These are phyloP conservation scores for Annulohypoxylon maeteangense DNA, from an alignment of 495 filamentous ascomycete genomes.

Conservation along the genomic window DNA sequence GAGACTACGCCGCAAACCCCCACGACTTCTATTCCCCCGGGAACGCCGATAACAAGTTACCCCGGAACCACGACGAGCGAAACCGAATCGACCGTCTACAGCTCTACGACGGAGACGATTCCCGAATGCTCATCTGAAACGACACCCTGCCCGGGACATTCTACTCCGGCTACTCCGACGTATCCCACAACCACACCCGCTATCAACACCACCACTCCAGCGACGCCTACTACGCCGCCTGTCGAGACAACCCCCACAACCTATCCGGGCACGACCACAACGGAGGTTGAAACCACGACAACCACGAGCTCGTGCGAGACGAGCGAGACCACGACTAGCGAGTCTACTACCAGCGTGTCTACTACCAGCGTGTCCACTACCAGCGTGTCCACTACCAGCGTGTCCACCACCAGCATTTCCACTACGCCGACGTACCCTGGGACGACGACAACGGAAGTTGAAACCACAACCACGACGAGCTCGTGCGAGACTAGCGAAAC, in stretches of 20 bases:
- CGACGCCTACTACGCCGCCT: neutral
- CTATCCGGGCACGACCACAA: slow-evolving; percentile 8
- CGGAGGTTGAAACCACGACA: neutral
- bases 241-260: neutral
- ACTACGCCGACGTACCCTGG: neutral
- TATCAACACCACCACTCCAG: neutral
- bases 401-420: neutral
- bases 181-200: neutral
- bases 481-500: neutral
- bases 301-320: slow-evolving; percentile 6
- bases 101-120: slow-evolving; percentile 8
- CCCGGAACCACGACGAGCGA: slow-evolving; percentile 11
- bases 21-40: neutral
- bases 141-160: neutral
- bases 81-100: slow-evolving; percentile 15
- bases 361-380: neutral
- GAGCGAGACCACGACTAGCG: slow-evolving; percentile 14
- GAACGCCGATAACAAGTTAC: neutral
- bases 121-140: slow-evolving; percentile 12
- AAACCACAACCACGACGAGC: neutral
- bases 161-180: slow-evolving; percentile 11
- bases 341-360: neutral
- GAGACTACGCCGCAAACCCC: neutral
- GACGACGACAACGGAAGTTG: neutral
- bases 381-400: neutral